Base-by-base conservation (phyloP, 495 filamentous ascomycete species). In the Trichoderma orchidacearum region DNA sequence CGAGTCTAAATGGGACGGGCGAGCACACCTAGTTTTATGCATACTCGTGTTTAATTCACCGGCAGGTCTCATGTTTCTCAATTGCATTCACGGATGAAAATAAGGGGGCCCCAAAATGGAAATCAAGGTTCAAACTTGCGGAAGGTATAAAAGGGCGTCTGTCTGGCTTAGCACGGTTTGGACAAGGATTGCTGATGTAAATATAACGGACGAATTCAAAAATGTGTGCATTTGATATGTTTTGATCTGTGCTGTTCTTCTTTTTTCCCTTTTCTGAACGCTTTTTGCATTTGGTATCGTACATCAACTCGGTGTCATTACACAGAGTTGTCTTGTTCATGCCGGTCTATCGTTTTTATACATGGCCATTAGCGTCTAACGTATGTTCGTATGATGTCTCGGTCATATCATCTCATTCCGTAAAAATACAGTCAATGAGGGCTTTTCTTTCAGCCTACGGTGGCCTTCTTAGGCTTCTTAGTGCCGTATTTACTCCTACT, bases 401-500 rank as follows among this genome's bases (percentile, higher is more conserved):
- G 7, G 5, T 28, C 1, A 11, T 15, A 25, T 7, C 13, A 18
- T 28, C 27, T 13, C 3, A 13, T 5, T 48, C 4, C 21, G 11
- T 23, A 36, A 36, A 4, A 11, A 15, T 4, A 15, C 9, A 36
- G 9, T 13, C 9, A 4, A 9, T n/a, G 12, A 36, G 1, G n/a
- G n/a, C n/a, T n/a, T n/a, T n/a, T n/a, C n/a, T n/a, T 5, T 55
- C 27, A 55, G 34, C 75, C 72, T 29, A 77, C 75, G 13, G 73
- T 64, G 41, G 79, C 75, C 64, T 80, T 81, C 83, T 96, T 96
- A 1, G 93, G 92, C 74, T 95, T 97, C 84, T 99, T 99, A 13
- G 94, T 95, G 58, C 93, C 93, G 64, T 94, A 99, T 75, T 99
- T 99, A 56, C 89, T 95, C 64, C 93, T 80, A 67, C 85, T 87